phyloP scores from a whole-genome alignment of 2,329 filamentous ascomycete species.

The Orbilia blumenaviensis region DNA sequence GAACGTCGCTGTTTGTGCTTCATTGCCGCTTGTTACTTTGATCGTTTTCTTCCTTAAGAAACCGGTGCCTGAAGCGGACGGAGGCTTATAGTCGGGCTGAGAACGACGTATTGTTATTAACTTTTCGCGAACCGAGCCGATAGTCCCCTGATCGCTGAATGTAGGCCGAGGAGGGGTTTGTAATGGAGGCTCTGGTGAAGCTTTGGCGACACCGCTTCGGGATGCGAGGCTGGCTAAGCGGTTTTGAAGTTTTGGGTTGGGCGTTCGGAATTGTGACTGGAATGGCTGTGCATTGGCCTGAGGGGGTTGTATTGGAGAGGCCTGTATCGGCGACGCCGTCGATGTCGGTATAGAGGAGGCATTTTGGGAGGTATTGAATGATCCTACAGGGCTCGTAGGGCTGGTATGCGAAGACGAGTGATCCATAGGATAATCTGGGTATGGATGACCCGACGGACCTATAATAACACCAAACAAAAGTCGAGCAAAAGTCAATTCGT shows the following conservation, averaged over 20 bases:
- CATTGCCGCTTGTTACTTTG: slow-evolving; percentile 12
- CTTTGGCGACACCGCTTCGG: slow-evolving; percentile 33
- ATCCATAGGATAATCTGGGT: slow-evolving; percentile 26
- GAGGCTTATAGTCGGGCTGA: slow-evolving; percentile 47
- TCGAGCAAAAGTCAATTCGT: not conserved
- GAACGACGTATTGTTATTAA: slow-evolving; percentile 40
- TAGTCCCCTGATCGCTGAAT: slow-evolving; percentile 19
- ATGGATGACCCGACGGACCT: slow-evolving; percentile 12
- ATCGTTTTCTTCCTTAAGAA: slow-evolving; percentile 45
- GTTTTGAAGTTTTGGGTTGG: not conserved
- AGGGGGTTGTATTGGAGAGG: not conserved
- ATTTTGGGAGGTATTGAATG: not conserved
- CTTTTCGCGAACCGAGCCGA: slow-evolving; percentile 23
- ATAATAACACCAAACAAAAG: not conserved
- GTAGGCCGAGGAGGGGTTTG: slow-evolving; percentile 24
- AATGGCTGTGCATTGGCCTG: not conserved
- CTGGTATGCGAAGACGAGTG: slow-evolving; percentile 24
- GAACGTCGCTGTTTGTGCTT: slow-evolving; percentile 28
- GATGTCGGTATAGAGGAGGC: slow-evolving; percentile 4
- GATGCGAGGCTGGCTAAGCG: slow-evolving; percentile 32
- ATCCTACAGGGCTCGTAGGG: slow-evolving; percentile 18
- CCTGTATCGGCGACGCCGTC: slow-evolving; percentile 10
- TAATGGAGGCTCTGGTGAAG: slow-evolving; percentile 23
- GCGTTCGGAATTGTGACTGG: not conserved
- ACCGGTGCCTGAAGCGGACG: slow-evolving; percentile 21